Percentiles rank a stretch among this genome's conserved stretches.
phyloP scores from a whole-genome alignment of 352 stramenopile species.

The Achlya hypogyna region DNA sequence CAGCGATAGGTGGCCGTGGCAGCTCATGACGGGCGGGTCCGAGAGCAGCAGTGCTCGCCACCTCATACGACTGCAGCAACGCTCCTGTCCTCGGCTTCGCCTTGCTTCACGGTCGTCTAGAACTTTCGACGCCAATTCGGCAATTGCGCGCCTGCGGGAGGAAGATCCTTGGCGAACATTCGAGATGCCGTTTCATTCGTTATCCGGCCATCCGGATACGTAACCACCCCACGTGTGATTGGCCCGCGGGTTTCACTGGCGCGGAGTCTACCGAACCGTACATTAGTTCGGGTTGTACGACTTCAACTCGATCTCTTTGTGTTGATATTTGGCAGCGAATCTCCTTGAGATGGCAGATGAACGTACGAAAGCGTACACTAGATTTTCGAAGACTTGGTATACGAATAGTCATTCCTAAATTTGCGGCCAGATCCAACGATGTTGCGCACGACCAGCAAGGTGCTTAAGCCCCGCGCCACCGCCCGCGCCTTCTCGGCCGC shows the following conservation, averaged over 20 bases:
- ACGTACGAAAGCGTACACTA: background rate
- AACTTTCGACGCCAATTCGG: background rate
- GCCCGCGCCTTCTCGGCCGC: constrained; percentile 44
- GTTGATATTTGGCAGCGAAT: background rate
- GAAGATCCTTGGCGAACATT: constrained; percentile 7
- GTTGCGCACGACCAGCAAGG: constrained; percentile 20
- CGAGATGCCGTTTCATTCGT: background rate
- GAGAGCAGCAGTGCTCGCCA: no score
- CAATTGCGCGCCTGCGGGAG: background rate
- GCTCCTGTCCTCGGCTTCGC: background rate
- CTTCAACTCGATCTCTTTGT: background rate
- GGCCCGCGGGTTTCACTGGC: background rate
- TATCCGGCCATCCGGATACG: background rate
- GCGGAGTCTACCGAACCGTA: background rate
- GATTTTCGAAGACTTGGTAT: no score
- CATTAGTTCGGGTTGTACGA: background rate
- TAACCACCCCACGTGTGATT: background rate
- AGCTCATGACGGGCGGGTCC: no score
- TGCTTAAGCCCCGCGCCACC: background rate
- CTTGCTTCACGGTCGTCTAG: background rate
- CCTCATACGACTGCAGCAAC: no score
- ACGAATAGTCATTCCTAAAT: background rate
- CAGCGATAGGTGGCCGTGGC: background rate
- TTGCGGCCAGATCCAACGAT: background rate
- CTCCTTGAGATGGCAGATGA: background rate